These are phyloP conservation scores for Phyllosticta paracitricarpa DNA, from an alignment of 2,329 filamentous ascomycete genomes.

Conservation along the genomic window DNA sequence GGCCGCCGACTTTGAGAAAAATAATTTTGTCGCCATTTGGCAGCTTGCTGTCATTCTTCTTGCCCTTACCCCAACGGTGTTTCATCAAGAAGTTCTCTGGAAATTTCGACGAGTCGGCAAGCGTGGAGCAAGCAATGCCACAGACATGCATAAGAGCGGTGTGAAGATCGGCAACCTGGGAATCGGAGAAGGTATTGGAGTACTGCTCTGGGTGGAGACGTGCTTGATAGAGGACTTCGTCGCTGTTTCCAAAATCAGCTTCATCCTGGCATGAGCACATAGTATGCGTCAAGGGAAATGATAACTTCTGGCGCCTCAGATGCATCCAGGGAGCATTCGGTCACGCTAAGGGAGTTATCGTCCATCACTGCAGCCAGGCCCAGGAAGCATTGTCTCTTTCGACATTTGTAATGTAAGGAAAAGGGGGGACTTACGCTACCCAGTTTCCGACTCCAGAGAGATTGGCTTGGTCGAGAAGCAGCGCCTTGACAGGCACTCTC, in stretches of 20 bases:
- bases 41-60: constrained; percentile 57
- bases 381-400: background rate
- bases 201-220: constrained; percentile 88
- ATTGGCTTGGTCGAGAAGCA: constrained; percentile 77
- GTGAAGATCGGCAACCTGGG: constrained; percentile 62
- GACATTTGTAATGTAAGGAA: background rate
- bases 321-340: background rate
- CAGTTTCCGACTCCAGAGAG: constrained; percentile 94
- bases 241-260: constrained; percentile 30
- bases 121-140: constrained; percentile 62
- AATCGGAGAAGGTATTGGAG: constrained; percentile 66
- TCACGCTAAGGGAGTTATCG: no score
- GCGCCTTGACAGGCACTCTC: constrained; percentile 77
- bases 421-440: constrained; percentile 53
- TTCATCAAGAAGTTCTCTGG: constrained; percentile 72
- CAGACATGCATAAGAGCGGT: constrained; percentile 69
- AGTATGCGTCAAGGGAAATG: no score
- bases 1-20: constrained; percentile 79
- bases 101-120: constrained; percentile 76
- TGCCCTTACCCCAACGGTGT: constrained; percentile 81
- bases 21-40: constrained; percentile 79
- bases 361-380: no score
- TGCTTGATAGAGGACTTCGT: constrained; percentile 87
- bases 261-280: background rate
- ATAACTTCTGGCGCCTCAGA: background rate